Conservation (phyloP, 805 yeast genomes). For the Saccharomycopsis lassenensis region DNA sequence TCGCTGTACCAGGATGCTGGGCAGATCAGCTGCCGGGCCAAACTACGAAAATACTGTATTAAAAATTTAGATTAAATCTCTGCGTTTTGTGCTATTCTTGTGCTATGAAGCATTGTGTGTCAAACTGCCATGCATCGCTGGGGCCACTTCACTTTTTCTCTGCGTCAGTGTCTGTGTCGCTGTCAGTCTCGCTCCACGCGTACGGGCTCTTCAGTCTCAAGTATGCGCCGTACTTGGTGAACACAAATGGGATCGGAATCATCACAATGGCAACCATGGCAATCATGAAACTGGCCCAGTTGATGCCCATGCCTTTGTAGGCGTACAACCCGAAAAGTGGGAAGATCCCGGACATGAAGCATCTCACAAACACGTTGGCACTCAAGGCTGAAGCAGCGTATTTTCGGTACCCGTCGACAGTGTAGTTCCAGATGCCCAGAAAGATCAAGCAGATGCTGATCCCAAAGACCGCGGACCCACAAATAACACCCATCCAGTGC, state of each 20-base stretch:
- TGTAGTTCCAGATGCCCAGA: slow-evolving; percentile 54
- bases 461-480: slow-evolving; percentile 53
- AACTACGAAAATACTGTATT: too few relatives aligned
- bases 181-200: slow-evolving; percentile 11
- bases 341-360: slow-evolving; percentile 56
- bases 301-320: slow-evolving; percentile 48
- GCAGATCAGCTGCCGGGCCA: too few relatives aligned
- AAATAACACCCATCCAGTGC: slow-evolving; percentile 52
- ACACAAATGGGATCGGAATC: slow-evolving; percentile 54
- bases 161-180: too few relatives aligned
- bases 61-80: too few relatives aligned
- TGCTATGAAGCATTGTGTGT: too few relatives aligned
- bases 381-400: slow-evolving; percentile 62
- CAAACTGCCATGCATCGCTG: too few relatives aligned
- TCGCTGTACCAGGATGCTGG: too few relatives aligned
- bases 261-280: slow-evolving; percentile 47
- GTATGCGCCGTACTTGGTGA: slow-evolving; percentile 44
- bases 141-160: too few relatives aligned
- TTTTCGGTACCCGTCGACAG: slow-evolving; percentile 60
- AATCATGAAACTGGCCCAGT: slow-evolving; percentile 62
- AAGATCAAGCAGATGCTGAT: slow-evolving; percentile 53
- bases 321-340: slow-evolving; percentile 53
- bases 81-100: too few relatives aligned
- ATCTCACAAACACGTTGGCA: slow-evolving; percentile 58
- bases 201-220: slow-evolving; percentile 31